Conservation (phyloP, 2,329 filamentous ascomycete genomes). For the Xylariaceae sp. region DNA sequence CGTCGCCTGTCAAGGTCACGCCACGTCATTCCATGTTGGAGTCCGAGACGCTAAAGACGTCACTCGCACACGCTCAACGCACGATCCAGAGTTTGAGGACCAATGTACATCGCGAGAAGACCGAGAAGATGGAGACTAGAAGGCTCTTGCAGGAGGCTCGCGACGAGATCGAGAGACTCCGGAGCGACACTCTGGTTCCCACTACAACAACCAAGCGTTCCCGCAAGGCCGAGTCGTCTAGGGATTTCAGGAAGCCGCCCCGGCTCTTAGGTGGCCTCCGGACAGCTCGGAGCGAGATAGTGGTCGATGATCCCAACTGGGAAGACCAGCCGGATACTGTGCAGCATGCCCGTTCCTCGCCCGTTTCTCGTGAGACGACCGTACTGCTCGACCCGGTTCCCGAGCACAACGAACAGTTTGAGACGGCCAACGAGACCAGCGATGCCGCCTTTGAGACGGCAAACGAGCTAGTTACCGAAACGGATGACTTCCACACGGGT, state of each 20-base stretch:
- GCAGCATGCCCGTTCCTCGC: constrained; percentile 39
- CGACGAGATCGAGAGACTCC: constrained; percentile 77
- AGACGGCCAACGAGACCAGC: constrained; percentile 73
- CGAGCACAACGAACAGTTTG: constrained; percentile 64
- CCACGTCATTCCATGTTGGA: constrained; percentile 90
- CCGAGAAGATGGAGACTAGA: constrained; percentile 92
- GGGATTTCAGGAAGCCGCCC: constrained; percentile 70
- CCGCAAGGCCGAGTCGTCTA: constrained; percentile 58
- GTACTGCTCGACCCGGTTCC: constrained; percentile 27
- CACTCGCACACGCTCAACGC: constrained; percentile 86
- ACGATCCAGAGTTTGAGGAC: constrained; percentile 95
- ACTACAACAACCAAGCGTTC: constrained; percentile 47
- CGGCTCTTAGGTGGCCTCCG: constrained; percentile 73
- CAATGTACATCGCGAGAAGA: constrained; percentile 96
- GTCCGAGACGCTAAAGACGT: constrained; percentile 90
- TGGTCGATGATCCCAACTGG: constrained; percentile 79
- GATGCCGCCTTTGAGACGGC: constrained; percentile 61
- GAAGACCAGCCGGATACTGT: constrained; percentile 68
- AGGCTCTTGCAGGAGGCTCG: constrained; percentile 92
- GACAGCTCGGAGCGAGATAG: constrained; percentile 69
- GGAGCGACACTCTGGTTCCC: constrained; percentile 44
- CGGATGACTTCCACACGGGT: constrained; percentile 93
- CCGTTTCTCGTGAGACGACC: constrained; percentile 26
- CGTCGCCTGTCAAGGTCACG: constrained; percentile 85
- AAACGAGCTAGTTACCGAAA: constrained; percentile 80